Base-by-base conservation (phyloP, 1,284 basidiomycete genomes). In the Heterobasidion annosum region DNA sequence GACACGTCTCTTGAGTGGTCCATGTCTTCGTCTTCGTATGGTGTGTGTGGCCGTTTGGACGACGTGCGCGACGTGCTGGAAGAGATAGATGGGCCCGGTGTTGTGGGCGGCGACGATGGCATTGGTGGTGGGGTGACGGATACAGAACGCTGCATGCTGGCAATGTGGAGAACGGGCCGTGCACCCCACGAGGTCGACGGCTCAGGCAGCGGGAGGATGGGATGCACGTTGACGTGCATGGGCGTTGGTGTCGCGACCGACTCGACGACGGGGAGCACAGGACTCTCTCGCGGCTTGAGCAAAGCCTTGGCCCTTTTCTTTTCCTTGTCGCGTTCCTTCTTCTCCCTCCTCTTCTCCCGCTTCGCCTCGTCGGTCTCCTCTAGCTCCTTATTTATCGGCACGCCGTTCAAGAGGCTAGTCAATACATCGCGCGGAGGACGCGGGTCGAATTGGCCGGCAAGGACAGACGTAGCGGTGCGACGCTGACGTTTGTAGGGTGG, bases 81-180 rank as follows among this genome's bases (percentile, higher is more conserved):
- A 9, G 87, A 87, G 56, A 79, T 75, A 50, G 84, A 87, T 3
- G 85, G 85, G 9, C 80, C 84, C 6, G 87, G 87, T 0, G 88
- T 89, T 19, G 83, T 81, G 40, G 75, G 76, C 15, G 83, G 83
- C 7, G 83, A 83, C 5, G 77, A 83, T 10, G 74, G 73, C 66
- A 78, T 76, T 47, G 83, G 85, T 15, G 86, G 85, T 50, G 86
- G 85, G 16, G 85, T 85, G 52, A 88, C 78, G n/a, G 85, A 88
- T 33, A 81, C 73, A 19, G 82, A 83, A 54, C 85, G 79, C 61
- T 83, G 80, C 62, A 78, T 73, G 9, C 77, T 77, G 45, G 81
- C 73, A 65, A 89, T 83, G 65, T 81, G 78, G 60, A 88, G 85
- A 8, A 78, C 76, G 0, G 85, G 84, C 42, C 85, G 75, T 18